These are phyloP conservation scores for Trypanosoma rangeli DNA, from an alignment of 208 protist genomes.

Conservation along the genomic window DNA sequence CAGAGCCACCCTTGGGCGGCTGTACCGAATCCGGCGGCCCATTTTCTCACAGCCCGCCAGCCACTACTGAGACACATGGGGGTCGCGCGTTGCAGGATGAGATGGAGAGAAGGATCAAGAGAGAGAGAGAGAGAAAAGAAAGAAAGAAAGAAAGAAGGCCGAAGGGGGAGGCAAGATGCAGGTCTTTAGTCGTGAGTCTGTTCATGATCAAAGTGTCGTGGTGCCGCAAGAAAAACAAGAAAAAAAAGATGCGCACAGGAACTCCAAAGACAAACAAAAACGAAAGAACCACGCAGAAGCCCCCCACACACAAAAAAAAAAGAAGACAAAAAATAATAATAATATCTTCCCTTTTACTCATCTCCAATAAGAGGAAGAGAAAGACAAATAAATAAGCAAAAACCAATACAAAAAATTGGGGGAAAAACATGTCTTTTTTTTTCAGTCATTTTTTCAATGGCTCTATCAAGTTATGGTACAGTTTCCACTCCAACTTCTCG, in stretches of 20 bases:
- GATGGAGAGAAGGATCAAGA: not conserved
- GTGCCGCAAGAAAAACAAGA: not conserved
- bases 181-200: not conserved
- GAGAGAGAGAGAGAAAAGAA: not conserved
- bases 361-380: not conserved
- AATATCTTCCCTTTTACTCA: not conserved
- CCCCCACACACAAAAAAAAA: not conserved
- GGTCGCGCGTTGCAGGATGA: too few species aligned
- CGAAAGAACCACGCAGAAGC: not conserved
- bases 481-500: too few species aligned
- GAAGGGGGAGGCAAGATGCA: not conserved
- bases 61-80: too few species aligned
- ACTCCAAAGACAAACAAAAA: not conserved
- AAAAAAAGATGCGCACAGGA: not conserved
- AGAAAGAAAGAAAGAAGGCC: slow-evolving; percentile 12
- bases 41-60: slow-evolving; percentile 25
- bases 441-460: too few species aligned
- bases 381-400: slow-evolving; percentile 1
- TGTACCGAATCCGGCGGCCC: slow-evolving; percentile 63
- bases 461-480: too few species aligned
- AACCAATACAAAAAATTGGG: slow-evolving; percentile 1
- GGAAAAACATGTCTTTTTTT: too few species aligned
- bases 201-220: too few species aligned
- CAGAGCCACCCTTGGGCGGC: slow-evolving; percentile 46
- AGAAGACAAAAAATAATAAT: not conserved